These are phyloP conservation scores for Daldinia sp. DNA, from an alignment of 2,329 filamentous ascomycete genomes.

Conservation along the genomic window DNA sequence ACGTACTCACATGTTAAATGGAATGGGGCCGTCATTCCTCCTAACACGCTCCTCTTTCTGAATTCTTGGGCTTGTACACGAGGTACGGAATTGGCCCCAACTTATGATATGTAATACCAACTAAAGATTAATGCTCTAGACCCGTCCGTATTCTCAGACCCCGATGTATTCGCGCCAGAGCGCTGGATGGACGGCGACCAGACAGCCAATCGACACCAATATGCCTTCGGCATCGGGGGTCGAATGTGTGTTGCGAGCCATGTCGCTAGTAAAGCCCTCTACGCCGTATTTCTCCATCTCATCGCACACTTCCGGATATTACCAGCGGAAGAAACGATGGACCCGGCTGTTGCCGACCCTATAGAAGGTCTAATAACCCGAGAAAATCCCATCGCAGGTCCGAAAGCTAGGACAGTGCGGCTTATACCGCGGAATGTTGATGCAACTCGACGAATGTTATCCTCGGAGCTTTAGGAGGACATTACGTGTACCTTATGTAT, in stretches of 20 bases:
- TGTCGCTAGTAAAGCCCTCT: slow-evolving; percentile 62
- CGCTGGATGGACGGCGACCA: slow-evolving; percentile 51
- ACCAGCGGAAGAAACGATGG: slow-evolving; percentile 32
- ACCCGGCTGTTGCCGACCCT: slow-evolving; percentile 37
- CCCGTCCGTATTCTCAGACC: slow-evolving; percentile 68
- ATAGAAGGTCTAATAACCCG: slow-evolving; percentile 35
- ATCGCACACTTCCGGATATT: slow-evolving; percentile 59
- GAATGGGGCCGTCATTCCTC: slow-evolving; percentile 54
- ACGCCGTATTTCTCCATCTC: slow-evolving; percentile 60
- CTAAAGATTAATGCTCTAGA: slow-evolving; percentile 49
- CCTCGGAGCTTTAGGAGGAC: background rate
- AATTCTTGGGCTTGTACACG: slow-evolving; percentile 45
- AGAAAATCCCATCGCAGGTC: slow-evolving; percentile 35
- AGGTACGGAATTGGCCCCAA: slow-evolving; percentile 27
- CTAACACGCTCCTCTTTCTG: slow-evolving; percentile 56
- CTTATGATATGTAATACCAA: background rate
- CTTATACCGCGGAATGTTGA: slow-evolving; percentile 29
- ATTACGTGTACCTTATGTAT: too few relatives aligned
- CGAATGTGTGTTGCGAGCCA: slow-evolving; percentile 64
- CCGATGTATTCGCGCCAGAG: slow-evolving; percentile 65
- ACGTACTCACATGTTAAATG: slow-evolving; percentile 41
- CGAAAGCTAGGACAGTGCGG: slow-evolving; percentile 30
- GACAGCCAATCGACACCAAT: slow-evolving; percentile 55
- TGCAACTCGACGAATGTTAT: slow-evolving; percentile 30
- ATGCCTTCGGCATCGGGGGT: slow-evolving; percentile 61